phyloP scores from a whole-genome alignment of 768 basidiomycete species.

The Daedaleopsis nitida region DNA sequence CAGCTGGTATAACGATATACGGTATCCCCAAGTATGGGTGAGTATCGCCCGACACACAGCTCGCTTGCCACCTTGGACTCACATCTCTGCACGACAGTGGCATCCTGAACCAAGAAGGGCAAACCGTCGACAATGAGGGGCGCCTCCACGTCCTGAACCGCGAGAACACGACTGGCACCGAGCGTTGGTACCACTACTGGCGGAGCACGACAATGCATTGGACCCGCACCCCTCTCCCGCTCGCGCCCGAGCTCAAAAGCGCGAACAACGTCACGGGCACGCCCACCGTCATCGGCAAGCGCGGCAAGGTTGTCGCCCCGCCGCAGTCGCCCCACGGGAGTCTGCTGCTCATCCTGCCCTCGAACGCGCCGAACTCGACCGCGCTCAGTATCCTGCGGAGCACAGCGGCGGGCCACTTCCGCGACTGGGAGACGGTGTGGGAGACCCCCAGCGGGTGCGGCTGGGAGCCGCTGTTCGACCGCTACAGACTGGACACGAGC shows the following conservation, averaged over 20 bases:
- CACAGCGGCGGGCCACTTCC: conserved; percentile 34
- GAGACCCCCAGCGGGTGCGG: conserved; percentile 32
- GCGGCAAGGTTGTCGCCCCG: conserved; percentile 36
- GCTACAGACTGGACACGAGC: conserved; percentile 28
- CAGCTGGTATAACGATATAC: conserved; percentile 38
- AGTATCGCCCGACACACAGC: neutral
- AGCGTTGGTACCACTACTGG: conserved; percentile 35
- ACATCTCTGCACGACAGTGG: conserved; percentile 19
- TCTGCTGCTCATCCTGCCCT: conserved; percentile 35
- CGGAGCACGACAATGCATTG: conserved; percentile 30
- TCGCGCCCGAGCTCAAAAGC: conserved; percentile 25
- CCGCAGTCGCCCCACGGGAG: conserved; percentile 11
- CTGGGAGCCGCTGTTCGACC: conserved; percentile 38
- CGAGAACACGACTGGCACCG: conserved; percentile 39
- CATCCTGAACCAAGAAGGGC: conserved; percentile 38
- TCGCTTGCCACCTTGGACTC: neutral
- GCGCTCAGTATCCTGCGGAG: conserved; percentile 34
- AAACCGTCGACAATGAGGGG: conserved; percentile 32
- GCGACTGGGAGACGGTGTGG: conserved; percentile 37
- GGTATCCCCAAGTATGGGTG: conserved; percentile 40
- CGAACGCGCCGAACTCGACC: conserved; percentile 36
- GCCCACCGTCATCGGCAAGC: conserved; percentile 40
- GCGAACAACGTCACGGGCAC: conserved; percentile 38
- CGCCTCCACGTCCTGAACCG: conserved; percentile 37
- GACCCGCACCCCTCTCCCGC: conserved; percentile 37